These are phyloP conservation scores for Cystobasidium pallidum DNA, from an alignment of 1,284 basidiomycete species.

Conservation along the genomic window DNA sequence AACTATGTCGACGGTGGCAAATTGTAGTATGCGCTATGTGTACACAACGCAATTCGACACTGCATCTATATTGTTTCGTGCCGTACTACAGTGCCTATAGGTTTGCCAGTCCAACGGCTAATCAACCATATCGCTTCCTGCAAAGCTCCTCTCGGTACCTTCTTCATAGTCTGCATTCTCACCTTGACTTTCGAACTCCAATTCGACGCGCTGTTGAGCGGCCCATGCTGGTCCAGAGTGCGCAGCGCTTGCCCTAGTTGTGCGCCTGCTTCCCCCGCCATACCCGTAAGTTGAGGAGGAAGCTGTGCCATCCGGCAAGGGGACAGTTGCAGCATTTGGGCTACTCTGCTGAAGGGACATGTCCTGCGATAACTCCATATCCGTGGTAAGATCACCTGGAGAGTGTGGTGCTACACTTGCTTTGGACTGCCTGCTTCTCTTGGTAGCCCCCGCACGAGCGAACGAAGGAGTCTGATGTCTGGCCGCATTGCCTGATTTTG, in stretches of 20 bases:
- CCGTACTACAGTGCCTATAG: not conserved
- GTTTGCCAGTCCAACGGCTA: not conserved
- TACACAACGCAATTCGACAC: not conserved
- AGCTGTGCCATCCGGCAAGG: not conserved
- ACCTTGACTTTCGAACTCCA: constrained; percentile 32
- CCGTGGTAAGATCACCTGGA: not conserved
- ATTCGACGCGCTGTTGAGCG: not conserved
- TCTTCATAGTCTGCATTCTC: constrained; percentile 40
- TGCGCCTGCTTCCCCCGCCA: constrained; percentile 1
- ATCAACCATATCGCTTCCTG: constrained; percentile 39
- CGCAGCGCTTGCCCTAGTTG: constrained; percentile 2
- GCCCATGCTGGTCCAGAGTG: not conserved
- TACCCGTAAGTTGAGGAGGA: constrained; percentile 10
- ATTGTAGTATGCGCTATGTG: not conserved
- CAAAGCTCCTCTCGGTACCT: constrained; percentile 29
- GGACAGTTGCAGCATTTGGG: not conserved
- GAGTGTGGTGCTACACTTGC: not conserved
- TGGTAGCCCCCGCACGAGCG: not conserved
- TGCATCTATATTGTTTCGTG: not conserved
- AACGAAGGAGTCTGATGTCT: not conserved
- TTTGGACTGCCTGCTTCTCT: not conserved
- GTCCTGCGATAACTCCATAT: constrained; percentile 11
- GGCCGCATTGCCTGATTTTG: not conserved
- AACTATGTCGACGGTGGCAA: not conserved
- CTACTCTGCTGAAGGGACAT: constrained; percentile 18